phyloP scores from a whole-genome alignment of 2,329 filamentous ascomycete genomes.

The Torrubiella hemipterigena region DNA sequence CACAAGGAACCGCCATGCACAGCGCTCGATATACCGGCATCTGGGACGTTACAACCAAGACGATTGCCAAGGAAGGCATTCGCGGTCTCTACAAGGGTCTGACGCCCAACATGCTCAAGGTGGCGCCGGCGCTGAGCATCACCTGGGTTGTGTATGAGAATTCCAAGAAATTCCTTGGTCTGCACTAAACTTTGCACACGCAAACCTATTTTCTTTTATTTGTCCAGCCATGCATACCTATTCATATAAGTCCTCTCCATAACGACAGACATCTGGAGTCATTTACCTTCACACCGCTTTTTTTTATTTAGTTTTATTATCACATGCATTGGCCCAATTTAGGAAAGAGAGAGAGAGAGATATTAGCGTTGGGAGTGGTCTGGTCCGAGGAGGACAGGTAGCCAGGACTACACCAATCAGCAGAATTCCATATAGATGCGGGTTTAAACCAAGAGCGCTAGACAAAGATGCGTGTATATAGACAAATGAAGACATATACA shows the following conservation, averaged over 20 bases:
- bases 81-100: constrained; percentile 88
- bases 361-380: no score
- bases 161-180: constrained; percentile 58
- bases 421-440: no score
- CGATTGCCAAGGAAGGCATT: constrained; percentile 69
- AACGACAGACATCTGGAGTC: no score
- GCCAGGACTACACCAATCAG: no score
- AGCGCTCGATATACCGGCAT: constrained; percentile 84
- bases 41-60: constrained; percentile 76
- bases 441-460: no score
- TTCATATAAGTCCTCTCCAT: not conserved
- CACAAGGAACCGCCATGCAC: constrained; percentile 87
- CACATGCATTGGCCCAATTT: no score
- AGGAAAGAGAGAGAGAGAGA: no score
- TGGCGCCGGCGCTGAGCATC: constrained; percentile 90
- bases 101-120: constrained; percentile 91
- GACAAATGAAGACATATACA: no score
- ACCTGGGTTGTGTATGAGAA: constrained; percentile 92
- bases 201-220: not conserved
- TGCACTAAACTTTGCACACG: constrained; percentile 25
- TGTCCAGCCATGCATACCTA: constrained; percentile 2
- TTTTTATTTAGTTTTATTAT: no score
- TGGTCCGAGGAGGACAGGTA: no score
- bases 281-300: no score
- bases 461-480: no score